phyloP scores from a whole-genome alignment of 148 eudicot species.

The Silene conica region DNA sequence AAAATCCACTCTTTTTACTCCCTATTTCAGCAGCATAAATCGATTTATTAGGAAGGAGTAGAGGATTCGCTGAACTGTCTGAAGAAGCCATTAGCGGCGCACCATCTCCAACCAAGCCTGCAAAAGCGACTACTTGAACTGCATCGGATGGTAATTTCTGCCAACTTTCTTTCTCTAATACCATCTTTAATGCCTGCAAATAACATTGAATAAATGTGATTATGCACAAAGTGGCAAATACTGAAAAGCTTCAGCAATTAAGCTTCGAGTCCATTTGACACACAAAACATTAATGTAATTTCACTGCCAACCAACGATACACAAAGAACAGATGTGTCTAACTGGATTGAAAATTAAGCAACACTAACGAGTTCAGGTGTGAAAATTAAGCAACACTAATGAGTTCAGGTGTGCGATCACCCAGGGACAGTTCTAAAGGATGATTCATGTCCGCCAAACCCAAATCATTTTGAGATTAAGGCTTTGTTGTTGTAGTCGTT shows the following conservation, averaged over 20 bases:
- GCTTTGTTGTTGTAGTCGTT: too few species aligned
- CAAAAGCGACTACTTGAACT: conserved; percentile 68
- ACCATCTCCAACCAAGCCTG: conserved; percentile 95
- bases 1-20: conserved; percentile 61
- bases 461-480: too few species aligned
- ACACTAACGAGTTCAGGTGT: background rate
- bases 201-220: conserved; percentile 3
- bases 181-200: conserved; percentile 83
- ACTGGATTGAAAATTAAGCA: background rate
- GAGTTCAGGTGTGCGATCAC: background rate
- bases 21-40: conserved; percentile 39
- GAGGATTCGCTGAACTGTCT: conserved; percentile 36
- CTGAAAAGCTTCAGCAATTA: conserved; percentile 1
- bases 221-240: background rate
- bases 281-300: background rate
- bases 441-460: too few species aligned
- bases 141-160: conserved; percentile 73
- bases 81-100: conserved; percentile 70
- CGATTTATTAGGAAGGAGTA: conserved; percentile 37
- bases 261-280: background rate
- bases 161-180: conserved; percentile 92
- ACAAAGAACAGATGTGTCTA: background rate
- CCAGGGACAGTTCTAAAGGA: too few species aligned
- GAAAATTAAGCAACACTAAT: background rate
- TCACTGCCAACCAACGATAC: conserved; percentile 1